Conservation (phyloP, 2,329 filamentous ascomycete genomes). For the Chrysosporium queenslandicum region DNA sequence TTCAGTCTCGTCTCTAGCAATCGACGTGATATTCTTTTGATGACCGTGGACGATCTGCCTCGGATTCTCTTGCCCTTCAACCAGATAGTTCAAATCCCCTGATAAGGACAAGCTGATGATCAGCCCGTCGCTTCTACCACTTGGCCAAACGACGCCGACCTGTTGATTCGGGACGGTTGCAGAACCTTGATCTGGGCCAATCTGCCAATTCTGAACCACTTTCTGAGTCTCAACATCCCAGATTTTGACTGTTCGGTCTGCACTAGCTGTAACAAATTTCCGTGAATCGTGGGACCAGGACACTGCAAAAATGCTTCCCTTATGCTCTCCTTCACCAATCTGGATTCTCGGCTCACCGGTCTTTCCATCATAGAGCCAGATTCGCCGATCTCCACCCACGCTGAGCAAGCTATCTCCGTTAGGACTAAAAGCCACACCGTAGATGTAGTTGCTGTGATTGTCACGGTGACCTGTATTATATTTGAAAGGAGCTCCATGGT, state of each 20-base stretch:
- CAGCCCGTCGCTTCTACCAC: conserved; percentile 69
- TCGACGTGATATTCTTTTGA: conserved; percentile 78
- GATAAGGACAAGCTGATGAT: conserved; percentile 82
- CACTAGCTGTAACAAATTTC: conserved; percentile 79
- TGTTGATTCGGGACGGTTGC: conserved; percentile 75
- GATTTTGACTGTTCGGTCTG: conserved; percentile 86
- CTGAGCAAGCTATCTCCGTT: conserved; percentile 74
- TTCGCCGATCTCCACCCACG: conserved; percentile 82
- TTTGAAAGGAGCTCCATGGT: conserved; percentile 91
- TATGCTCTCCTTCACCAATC: conserved; percentile 66
- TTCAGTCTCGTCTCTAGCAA: conserved; percentile 48
- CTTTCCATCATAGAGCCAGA: conserved; percentile 94
- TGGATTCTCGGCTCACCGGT: conserved; percentile 71
- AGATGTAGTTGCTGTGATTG: conserved; percentile 79
- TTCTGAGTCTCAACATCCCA: conserved; percentile 82
- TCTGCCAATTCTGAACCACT: conserved; percentile 68
- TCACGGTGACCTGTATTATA: conserved; percentile 74
- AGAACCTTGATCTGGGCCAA: conserved; percentile 59
- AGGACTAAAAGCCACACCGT: conserved; percentile 78
- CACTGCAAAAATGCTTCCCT: conserved; percentile 83
- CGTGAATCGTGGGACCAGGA: conserved; percentile 84
- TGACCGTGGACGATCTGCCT: conserved; percentile 71
- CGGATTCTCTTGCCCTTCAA: conserved; percentile 59
- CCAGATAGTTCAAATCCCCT: conserved; percentile 83
- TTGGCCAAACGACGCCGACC: conserved; percentile 84